phyloP scores from a whole-genome alignment of 768 basidiomycete species.

The Stropharia rugosoannulata region DNA sequence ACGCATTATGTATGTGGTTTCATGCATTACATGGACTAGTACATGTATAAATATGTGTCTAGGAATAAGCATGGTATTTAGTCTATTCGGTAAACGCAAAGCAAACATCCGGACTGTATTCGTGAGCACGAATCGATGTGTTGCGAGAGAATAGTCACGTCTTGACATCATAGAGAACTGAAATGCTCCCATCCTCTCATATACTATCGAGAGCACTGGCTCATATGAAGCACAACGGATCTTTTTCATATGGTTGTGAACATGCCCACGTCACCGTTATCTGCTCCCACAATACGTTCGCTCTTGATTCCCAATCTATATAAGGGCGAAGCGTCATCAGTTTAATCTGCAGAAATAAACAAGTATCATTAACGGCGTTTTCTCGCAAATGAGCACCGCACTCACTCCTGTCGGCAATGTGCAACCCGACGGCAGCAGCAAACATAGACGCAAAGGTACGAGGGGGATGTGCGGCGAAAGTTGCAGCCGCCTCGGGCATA shows the following conservation, averaged over 20 bases:
- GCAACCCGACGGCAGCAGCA: not conserved
- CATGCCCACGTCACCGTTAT: not conserved
- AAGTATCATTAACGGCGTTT: not conserved
- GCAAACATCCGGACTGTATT: too few relatives aligned
- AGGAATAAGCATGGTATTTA: too few relatives aligned
- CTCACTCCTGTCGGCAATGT: not conserved
- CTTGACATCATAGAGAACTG: not conserved
- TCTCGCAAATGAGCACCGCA: not conserved
- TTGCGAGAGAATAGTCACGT: too few relatives aligned
- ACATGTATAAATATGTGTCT: too few relatives aligned
- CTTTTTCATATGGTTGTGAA: not conserved
- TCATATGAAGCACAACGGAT: not conserved
- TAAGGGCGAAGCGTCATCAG: not conserved
- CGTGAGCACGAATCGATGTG: too few relatives aligned
- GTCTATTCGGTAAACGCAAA: too few relatives aligned
- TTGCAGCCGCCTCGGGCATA: not conserved
- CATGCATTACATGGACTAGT: too few relatives aligned
- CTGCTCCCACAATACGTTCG: not conserved
- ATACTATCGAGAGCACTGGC: too few relatives aligned
- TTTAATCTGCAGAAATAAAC: not conserved
- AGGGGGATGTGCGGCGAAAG: slow-evolving; percentile 1
- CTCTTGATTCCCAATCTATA: not conserved
- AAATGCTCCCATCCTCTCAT: too few relatives aligned
- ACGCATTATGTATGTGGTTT: too few relatives aligned
- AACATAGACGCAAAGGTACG: not conserved